These are phyloP conservation scores for Rhodotorula sp. DNA, from an alignment of 1,284 basidiomycete species.

Conservation along the genomic window DNA sequence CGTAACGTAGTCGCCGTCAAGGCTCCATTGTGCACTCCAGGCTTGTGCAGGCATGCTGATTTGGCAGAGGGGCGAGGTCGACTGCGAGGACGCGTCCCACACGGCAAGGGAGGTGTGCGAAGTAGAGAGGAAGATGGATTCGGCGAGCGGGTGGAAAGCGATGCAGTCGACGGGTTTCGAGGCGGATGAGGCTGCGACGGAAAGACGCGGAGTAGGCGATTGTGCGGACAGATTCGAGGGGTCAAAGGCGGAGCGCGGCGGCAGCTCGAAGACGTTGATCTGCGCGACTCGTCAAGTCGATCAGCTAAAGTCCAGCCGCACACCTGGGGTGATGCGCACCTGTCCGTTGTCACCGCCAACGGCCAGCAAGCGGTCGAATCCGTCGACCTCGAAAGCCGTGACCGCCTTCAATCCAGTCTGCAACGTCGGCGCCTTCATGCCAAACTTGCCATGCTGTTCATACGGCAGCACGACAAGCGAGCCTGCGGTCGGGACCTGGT, in stretches of 20 bases:
- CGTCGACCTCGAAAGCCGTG: conserved; percentile 39
- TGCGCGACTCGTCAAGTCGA: neutral
- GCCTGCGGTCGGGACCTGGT: conserved; percentile 22
- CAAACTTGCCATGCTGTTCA: conserved; percentile 40
- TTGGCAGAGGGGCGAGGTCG: conserved; percentile 33
- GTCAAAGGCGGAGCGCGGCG: conserved; percentile 9
- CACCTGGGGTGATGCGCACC: neutral
- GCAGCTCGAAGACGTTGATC: conserved; percentile 22
- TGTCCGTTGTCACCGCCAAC: conserved; percentile 36
- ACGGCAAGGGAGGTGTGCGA: conserved; percentile 42
- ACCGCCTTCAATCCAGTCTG: conserved; percentile 33
- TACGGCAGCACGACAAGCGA: conserved; percentile 40
- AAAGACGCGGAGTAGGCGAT: conserved; percentile 5
- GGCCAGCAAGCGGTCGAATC: conserved; percentile 40
- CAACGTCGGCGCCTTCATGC: conserved; percentile 27
- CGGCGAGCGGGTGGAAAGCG: conserved; percentile 50
- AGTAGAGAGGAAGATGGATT: conserved; percentile 46
- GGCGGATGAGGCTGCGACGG: conserved; percentile 4
- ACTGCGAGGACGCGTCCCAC: conserved; percentile 45
- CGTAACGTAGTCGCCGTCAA: conserved; percentile 47
- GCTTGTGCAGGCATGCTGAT: conserved; percentile 44
- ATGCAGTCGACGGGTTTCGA: conserved; percentile 45
- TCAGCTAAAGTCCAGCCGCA: neutral
- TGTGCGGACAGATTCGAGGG: neutral
- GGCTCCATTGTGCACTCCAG: conserved; percentile 49